These are phyloP conservation scores for Pisolithus orientalis DNA, from an alignment of 768 basidiomycete genomes.

Conservation along the genomic window DNA sequence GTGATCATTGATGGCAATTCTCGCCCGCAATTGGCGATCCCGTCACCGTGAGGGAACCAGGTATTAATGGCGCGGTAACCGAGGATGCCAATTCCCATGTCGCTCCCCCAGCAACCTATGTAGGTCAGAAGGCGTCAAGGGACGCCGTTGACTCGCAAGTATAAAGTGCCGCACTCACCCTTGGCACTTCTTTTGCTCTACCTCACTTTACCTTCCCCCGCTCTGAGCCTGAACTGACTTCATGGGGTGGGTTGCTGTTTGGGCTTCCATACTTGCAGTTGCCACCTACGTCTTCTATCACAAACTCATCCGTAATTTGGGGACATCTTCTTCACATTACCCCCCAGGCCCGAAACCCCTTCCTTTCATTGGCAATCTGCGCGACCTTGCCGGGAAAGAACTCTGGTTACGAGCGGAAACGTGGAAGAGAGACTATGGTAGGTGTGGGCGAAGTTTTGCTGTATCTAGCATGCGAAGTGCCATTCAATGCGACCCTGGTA, in stretches of 20 bases:
- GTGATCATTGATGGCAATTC: not conserved
- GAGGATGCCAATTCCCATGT: not conserved
- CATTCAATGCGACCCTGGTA: not conserved
- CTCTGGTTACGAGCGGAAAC: slow-evolving; percentile 56
- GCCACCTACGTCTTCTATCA: slow-evolving; percentile 15
- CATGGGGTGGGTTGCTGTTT: slow-evolving; percentile 1
- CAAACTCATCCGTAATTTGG: slow-evolving; percentile 6
- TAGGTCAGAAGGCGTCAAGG: not conserved
- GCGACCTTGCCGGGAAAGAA: slow-evolving; percentile 53
- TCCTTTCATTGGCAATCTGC: slow-evolving; percentile 59
- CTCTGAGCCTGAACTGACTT: not conserved
- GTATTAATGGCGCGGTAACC: not conserved
- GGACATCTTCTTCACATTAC: slow-evolving; percentile 25
- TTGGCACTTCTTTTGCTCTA: not conserved
- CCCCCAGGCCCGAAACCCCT: slow-evolving; percentile 68
- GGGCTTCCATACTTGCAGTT: slow-evolving; percentile 16
- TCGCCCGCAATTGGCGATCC: not conserved
- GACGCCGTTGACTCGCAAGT: not conserved
- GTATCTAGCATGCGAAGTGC: too few species aligned
- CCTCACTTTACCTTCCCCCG: not conserved
- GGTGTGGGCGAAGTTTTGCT: slow-evolving; percentile 13
- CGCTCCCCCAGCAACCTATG: not conserved
- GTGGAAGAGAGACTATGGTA: slow-evolving; percentile 64
- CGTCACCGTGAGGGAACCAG: not conserved
- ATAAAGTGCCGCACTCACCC: not conserved